Conservation (phyloP, 352 stramenopile genomes). For the Globisporangium paroecandrum region DNA sequence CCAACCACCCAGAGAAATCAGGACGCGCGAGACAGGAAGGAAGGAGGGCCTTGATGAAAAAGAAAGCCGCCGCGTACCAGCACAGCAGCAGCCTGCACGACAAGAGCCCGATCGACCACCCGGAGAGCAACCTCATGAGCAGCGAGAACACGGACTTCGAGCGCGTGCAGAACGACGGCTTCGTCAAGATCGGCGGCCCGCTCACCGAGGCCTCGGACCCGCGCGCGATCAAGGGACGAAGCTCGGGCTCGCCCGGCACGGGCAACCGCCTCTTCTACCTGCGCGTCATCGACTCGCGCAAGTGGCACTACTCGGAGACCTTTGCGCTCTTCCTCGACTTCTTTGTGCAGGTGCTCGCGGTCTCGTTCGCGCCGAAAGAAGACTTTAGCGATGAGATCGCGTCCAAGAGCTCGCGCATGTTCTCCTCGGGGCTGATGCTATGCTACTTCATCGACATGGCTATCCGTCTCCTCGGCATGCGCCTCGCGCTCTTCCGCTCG, state of each 20-base stretch:
- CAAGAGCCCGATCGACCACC: constrained; percentile 15
- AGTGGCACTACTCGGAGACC: constrained; percentile 87
- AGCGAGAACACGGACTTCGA: constrained; percentile 51
- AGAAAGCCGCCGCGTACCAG: constrained; percentile 11
- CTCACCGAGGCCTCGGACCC: constrained; percentile 69
- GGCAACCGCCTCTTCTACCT: constrained; percentile 76
- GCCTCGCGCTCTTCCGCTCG: constrained; percentile 72
- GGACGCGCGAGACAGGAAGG: not conserved
- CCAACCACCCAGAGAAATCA: not conserved
- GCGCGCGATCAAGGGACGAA: constrained; percentile 53
- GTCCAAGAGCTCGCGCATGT: constrained; percentile 67
- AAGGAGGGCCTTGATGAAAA: constrained; percentile 8
- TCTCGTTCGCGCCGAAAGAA: constrained; percentile 69
- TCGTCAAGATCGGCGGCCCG: constrained; percentile 80
- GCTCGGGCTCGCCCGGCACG: constrained; percentile 21
- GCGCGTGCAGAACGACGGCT: constrained; percentile 47
- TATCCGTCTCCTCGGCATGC: constrained; percentile 69
- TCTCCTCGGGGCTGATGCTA: constrained; percentile 70
- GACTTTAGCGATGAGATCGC: constrained; percentile 63
- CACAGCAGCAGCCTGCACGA: constrained; percentile 5
- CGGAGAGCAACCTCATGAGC: constrained; percentile 21
- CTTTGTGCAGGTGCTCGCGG: constrained; percentile 74
- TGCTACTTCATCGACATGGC: constrained; percentile 85
- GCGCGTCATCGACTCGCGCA: constrained; percentile 83
- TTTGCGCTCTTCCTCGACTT: constrained; percentile 87